These are phyloP conservation scores for Xylariales sp. DNA, from an alignment of 2,329 filamentous ascomycete genomes.

Conservation along the genomic window DNA sequence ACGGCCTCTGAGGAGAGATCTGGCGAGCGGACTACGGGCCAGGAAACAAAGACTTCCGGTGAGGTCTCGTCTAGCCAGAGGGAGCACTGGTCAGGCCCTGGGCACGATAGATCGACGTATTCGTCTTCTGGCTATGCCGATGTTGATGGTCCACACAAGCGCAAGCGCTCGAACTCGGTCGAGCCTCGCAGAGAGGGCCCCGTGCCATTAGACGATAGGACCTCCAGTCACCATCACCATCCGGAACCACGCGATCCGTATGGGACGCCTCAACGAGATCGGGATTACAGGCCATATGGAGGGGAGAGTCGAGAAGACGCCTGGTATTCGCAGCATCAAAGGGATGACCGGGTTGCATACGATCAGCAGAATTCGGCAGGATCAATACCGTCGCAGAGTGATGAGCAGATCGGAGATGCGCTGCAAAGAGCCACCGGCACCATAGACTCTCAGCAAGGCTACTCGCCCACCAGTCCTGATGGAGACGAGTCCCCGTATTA, in stretches of 20 bases:
- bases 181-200: conserved; percentile 39
- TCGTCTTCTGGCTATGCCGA: conserved; percentile 36
- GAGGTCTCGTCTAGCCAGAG: conserved; percentile 24
- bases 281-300: conserved; percentile 36
- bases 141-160: conserved; percentile 52
- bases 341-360: conserved; percentile 42
- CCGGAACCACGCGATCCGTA: conserved; percentile 38
- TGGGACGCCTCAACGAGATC: conserved; percentile 38
- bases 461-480: conserved; percentile 47
- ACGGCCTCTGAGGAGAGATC: conserved; percentile 23
- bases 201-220: conserved; percentile 24
- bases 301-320: conserved; percentile 45
- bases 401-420: conserved; percentile 45
- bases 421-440: conserved; percentile 41
- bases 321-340: conserved; percentile 44
- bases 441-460: conserved; percentile 42
- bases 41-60: conserved; percentile 20
- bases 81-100: conserved; percentile 38
- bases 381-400: conserved; percentile 40
- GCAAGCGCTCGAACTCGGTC: conserved; percentile 64
- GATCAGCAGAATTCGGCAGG: conserved; percentile 42
- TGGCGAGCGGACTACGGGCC: conserved; percentile 15
- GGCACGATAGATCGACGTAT: conserved; percentile 37
- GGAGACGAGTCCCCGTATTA: conserved; percentile 44
- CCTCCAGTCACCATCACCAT: conserved; percentile 29